Percentiles rank a stretch among this genome's conserved stretches.
These are phyloP conservation scores for Hirsutella minnesotensis DNA, from an alignment of 2,329 filamentous ascomycete species.

Conservation along the genomic window DNA sequence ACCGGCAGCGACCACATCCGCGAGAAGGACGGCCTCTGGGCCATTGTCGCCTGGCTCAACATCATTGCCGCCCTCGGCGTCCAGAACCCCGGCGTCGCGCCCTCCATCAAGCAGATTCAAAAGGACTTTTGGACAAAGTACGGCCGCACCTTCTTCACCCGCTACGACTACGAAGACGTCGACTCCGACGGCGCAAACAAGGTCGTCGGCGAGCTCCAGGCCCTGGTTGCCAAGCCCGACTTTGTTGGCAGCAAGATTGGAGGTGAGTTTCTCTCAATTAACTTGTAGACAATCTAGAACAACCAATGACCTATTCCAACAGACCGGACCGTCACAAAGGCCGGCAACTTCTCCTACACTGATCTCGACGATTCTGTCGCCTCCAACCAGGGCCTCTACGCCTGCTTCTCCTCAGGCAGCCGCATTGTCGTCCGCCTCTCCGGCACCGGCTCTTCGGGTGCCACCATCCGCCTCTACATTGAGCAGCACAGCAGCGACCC, in stretches of 20 bases:
- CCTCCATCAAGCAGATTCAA: conserved; percentile 93
- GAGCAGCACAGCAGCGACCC: conserved; percentile 86
- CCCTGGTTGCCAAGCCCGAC: conserved; percentile 58
- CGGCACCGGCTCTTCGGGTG: conserved; percentile 87
- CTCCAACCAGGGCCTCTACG: conserved; percentile 91
- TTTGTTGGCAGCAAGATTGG: conserved; percentile 77
- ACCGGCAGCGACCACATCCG: conserved; percentile 98
- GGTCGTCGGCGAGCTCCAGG: conserved; percentile 70
- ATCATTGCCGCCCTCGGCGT: conserved; percentile 92
- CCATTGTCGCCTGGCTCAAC: conserved; percentile 94
- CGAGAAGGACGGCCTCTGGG: conserved; percentile 98
- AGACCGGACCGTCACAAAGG: conserved; percentile 73
- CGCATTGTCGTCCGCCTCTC: conserved; percentile 91
- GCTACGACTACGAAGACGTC: conserved; percentile 95
- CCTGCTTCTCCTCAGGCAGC: conserved; percentile 88
- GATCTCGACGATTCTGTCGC: conserved; percentile 95
- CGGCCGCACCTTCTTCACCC: conserved; percentile 96
- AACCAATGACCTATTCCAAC: not conserved
- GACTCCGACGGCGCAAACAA: conserved; percentile 85
- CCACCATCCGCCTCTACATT: conserved; percentile 92
- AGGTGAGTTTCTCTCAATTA: conserved; percentile 27
- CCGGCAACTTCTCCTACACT: conserved; percentile 95
- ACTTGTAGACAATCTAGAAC: not conserved
- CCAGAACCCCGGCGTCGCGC: conserved; percentile 64
- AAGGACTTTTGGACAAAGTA: conserved; percentile 95